Evolutionary conservation across 1,284 basidiomycete species (phyloP).

Genomic region (Bjerkandera adusta): DNA sequence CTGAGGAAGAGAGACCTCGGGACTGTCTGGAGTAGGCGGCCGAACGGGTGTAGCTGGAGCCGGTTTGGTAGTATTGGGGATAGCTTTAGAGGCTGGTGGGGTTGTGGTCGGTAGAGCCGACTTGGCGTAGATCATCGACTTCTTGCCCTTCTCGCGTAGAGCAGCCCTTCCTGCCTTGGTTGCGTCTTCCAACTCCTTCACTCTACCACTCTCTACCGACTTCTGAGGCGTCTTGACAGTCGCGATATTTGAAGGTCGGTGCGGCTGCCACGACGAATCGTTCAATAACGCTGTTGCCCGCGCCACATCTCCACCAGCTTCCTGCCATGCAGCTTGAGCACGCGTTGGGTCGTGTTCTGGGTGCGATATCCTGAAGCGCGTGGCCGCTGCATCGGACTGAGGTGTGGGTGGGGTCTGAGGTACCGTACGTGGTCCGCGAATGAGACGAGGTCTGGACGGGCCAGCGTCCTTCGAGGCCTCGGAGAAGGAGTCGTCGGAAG

Average conservation of each 20-base stretch:
- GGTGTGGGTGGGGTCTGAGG: conserved; percentile 19
- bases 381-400: conserved; percentile 37
- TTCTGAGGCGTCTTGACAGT: conserved; percentile 20
- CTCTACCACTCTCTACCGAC: conserved; percentile 48
- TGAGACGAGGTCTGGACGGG: conserved; percentile 49
- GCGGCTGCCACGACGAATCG: conserved; percentile 53
- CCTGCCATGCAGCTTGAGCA: conserved; percentile 62
- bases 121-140: conserved; percentile 74
- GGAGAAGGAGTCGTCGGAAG: conserved; percentile 65
- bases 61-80: conserved; percentile 16
- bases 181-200: conserved; percentile 69
- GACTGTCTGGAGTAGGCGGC: conserved; percentile 42
- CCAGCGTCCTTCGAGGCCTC: conserved; percentile 41
- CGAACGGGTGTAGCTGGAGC: conserved; percentile 27
- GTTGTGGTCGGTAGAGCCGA: conserved; percentile 32
- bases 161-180: conserved; percentile 59
- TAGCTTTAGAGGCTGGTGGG: conserved; percentile 16
- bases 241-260: conserved; percentile 21
- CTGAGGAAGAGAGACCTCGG: conserved; percentile 37
- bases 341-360: conserved; percentile 43
- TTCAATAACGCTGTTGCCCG: conserved; percentile 56
- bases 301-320: conserved; percentile 55
- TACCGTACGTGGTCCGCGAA: conserved; percentile 47
- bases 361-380: conserved; percentile 59
- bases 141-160: conserved; percentile 69